phyloP scores from a whole-genome alignment of 352 stramenopile species.

The Phytophthora sp. region DNA sequence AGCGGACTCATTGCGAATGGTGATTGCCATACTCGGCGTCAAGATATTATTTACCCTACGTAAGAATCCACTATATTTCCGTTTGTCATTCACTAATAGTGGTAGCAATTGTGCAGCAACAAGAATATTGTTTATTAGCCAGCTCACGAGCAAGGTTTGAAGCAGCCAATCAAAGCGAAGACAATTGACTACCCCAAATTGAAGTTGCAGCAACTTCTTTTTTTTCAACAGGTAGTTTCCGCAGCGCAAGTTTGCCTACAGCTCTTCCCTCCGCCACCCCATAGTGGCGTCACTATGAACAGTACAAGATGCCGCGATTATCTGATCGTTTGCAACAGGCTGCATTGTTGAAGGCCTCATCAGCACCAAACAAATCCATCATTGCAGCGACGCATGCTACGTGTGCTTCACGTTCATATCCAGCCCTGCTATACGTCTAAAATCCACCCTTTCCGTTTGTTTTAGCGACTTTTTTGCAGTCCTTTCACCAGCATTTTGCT shows the following conservation, averaged over 20 bases:
- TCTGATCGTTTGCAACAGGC: no score
- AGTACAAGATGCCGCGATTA: slow-evolving; percentile 9
- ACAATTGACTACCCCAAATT: not conserved
- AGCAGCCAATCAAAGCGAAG: not conserved
- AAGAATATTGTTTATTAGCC: not conserved
- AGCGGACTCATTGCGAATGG: not conserved
- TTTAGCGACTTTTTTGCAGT: not conserved
- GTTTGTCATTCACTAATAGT: no score
- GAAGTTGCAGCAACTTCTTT: not conserved
- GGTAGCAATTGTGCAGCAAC: slow-evolving; percentile 5
- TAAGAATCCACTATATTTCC: no score
- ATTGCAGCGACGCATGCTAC: not conserved
- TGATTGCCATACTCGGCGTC: no score
- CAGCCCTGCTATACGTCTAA: not conserved
- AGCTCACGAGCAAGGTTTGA: not conserved
- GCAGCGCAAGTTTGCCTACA: not conserved
- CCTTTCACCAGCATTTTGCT: no score
- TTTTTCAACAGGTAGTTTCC: not conserved
- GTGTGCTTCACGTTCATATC: not conserved
- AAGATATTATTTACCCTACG: no score
- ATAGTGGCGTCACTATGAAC: no score
- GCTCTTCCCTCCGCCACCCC: no score
- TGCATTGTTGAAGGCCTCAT: no score
- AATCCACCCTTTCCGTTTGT: not conserved
- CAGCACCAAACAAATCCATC: no score